Percentiles rank a stretch among this genome's conserved stretches.
phyloP scores from a whole-genome alignment of 768 basidiomycete genomes.

The Clavulina sp. region DNA sequence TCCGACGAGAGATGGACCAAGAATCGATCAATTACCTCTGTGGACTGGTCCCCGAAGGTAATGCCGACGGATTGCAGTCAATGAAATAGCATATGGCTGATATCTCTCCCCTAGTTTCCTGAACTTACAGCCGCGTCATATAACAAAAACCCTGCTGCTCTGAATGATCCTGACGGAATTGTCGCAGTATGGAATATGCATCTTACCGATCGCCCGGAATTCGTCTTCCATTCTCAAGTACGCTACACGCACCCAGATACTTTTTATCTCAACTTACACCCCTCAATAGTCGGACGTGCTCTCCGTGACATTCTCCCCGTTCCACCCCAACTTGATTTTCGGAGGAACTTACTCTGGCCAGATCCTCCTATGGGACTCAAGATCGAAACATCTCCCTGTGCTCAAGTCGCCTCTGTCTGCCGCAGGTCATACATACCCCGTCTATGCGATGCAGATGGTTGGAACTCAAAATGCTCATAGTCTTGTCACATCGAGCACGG shows the following conservation, averaged over 20 bases:
- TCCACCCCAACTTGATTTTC: conserved; percentile 92
- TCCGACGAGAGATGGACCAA: conserved; percentile 80
- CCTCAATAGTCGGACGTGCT: conserved; percentile 76
- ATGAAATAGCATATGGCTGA: background rate
- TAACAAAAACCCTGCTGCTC: conserved; percentile 86
- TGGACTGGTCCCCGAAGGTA: conserved; percentile 97
- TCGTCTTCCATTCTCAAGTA: conserved; percentile 96
- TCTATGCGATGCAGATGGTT: conserved; percentile 96
- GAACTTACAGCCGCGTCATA: conserved; percentile 92
- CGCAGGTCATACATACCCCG: conserved; percentile 93
- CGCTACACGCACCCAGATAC: conserved; percentile 14
- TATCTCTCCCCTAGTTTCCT: conserved; percentile 45
- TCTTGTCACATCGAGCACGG: conserved; percentile 89
- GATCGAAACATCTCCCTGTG: conserved; percentile 89
- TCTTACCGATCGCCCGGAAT: conserved; percentile 86
- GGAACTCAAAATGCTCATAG: conserved; percentile 99
- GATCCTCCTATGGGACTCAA: conserved; percentile 94
- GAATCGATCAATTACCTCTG: conserved; percentile 86
- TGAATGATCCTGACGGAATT: conserved; percentile 93
- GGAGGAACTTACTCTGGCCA: conserved; percentile 99
- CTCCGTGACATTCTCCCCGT: conserved; percentile 91
- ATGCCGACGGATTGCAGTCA: conserved; percentile 7
- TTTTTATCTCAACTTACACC: background rate
- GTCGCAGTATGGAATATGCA: conserved; percentile 98
- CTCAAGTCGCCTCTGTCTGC: conserved; percentile 93